These are phyloP conservation scores for Arabis alpina DNA, from an alignment of 345 rosid genomes.

Conservation along the genomic window DNA sequence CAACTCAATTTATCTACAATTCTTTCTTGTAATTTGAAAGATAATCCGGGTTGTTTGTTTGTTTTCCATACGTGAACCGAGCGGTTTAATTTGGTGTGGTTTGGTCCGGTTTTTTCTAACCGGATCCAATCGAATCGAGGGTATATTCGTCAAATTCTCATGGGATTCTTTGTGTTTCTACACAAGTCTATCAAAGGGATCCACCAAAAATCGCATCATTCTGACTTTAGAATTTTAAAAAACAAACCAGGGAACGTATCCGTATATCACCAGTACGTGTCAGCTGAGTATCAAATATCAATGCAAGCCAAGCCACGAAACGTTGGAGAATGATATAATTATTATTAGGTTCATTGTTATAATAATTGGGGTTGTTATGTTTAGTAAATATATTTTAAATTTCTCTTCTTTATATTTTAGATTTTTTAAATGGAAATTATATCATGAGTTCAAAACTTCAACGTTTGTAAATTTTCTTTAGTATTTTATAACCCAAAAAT, in stretches of 20 bases:
- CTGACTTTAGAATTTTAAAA: constrained; percentile 8
- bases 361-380: no score
- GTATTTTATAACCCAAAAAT: background rate
- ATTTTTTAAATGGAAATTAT: background rate
- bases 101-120: background rate
- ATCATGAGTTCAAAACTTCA: no score
- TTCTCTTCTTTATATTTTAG: no score
- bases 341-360: background rate
- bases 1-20: background rate
- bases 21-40: no score
- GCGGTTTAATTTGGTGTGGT: background rate
- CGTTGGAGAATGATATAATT: background rate
- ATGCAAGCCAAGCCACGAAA: constrained; percentile 9
- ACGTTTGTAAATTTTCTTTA: background rate
- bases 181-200: constrained; percentile 19
- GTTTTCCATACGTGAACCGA: background rate
- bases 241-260: constrained; percentile 27
- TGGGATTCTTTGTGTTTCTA: background rate
- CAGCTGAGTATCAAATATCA: background rate
- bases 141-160: background rate
- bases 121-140: background rate
- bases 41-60: no score
- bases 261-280: constrained; percentile 20
- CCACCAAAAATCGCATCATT: constrained; percentile 37
- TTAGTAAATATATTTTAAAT: no score